A percentile compares a stretch with the other conserved stretches of the same genome.
These are phyloP conservation scores for Fusarium xylarioides DNA, from an alignment of 2,329 filamentous ascomycete genomes.

Conservation along the genomic window DNA sequence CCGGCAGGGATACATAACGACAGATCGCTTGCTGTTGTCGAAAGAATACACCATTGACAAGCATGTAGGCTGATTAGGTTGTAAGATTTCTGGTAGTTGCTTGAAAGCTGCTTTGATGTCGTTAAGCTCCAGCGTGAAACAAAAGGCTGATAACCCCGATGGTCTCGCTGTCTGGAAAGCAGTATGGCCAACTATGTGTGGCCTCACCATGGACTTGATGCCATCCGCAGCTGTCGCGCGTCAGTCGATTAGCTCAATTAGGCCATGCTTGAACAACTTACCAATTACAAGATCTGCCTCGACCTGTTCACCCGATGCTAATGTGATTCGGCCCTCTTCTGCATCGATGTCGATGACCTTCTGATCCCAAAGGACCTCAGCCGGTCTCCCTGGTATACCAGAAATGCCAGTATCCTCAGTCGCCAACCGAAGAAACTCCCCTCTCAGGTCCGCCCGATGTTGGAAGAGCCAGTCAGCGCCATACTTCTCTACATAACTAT, in stretches of 20 bases:
- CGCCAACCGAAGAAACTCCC: neutral
- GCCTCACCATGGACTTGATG: neutral
- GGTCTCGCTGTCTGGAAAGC: neutral
- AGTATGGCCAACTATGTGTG: neutral
- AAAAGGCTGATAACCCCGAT: neutral
- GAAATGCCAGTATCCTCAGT: neutral
- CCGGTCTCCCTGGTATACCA: neutral
- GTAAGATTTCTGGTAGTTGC: neutral
- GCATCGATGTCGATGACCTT: neutral
- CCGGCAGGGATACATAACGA: neutral
- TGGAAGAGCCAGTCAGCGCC: neutral
- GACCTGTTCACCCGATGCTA: neutral
- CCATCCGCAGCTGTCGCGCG: neutral
- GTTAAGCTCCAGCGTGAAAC: neutral
- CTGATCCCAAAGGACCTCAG: neutral
- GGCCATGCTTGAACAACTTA: fast-evolving
- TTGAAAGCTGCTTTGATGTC: neutral
- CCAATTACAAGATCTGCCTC: neutral
- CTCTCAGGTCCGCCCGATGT: neutral
- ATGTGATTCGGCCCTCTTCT: neutral
- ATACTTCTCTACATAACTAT: neutral
- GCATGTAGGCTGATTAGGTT: neutral
- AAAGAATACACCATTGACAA: neutral
- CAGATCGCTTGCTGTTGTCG: neutral
- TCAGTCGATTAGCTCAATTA: neutral